These are phyloP conservation scores for Spergularia azorica DNA, from an alignment of 179 eudicot genomes.

Conservation along the genomic window DNA sequence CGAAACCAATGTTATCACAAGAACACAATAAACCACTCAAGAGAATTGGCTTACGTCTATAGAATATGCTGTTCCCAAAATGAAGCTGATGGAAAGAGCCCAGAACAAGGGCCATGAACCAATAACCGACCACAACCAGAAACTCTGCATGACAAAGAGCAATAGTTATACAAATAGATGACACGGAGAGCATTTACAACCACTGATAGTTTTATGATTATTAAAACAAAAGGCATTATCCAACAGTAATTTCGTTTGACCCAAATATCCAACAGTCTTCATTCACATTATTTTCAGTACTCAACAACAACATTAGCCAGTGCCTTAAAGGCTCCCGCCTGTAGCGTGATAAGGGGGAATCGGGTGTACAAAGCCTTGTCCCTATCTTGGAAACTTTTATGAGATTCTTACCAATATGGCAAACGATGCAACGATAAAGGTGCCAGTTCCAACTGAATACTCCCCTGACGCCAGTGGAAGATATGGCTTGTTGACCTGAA, in stretches of 20 bases:
- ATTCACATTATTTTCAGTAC: too few relatives aligned
- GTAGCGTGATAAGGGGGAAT: too few relatives aligned
- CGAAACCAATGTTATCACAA: not conserved
- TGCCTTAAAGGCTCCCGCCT: too few relatives aligned
- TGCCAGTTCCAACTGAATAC: slow-evolving; percentile 70
- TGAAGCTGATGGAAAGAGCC: slow-evolving; percentile 90
- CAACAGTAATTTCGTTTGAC: too few relatives aligned
- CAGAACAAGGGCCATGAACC: slow-evolving; percentile 94
- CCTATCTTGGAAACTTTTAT: not conserved
- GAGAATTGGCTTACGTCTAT: slow-evolving; percentile 64
- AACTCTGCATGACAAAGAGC: slow-evolving; percentile 56
- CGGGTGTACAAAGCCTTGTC: too few relatives aligned
- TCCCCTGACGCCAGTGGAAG: slow-evolving; percentile 98
- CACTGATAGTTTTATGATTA: too few relatives aligned
- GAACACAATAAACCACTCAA: slow-evolving; percentile 13
- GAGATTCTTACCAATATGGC: slow-evolving; percentile 64
- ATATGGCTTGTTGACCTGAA: slow-evolving; percentile 95
- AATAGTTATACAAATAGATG: not conserved
- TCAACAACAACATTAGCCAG: too few relatives aligned
- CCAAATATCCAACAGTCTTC: too few relatives aligned
- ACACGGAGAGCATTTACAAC: not conserved
- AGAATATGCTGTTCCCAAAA: slow-evolving; percentile 96
- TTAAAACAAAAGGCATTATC: too few relatives aligned
- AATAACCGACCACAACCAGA: slow-evolving; percentile 74
- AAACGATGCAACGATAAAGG: slow-evolving; percentile 71